Conservation (phyloP, 2,329 filamentous ascomycete genomes). For the Alternaria viburni region DNA sequence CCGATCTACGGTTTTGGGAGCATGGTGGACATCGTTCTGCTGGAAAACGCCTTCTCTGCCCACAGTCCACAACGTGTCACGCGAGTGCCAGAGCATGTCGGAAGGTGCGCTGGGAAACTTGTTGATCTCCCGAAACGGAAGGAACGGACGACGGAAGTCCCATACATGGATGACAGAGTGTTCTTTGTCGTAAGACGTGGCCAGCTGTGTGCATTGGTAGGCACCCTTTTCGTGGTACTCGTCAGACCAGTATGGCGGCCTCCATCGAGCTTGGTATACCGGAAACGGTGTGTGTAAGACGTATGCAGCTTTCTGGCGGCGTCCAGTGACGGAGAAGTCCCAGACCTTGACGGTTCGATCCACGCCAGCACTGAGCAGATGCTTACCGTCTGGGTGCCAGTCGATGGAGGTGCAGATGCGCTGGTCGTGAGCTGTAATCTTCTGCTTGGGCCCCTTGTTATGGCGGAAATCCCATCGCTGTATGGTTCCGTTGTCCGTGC, state of each 20-base stretch:
- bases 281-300: conserved; percentile 66
- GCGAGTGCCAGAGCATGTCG: conserved; percentile 69
- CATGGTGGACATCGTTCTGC: conserved; percentile 67
- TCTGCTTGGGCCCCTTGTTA: conserved; percentile 62
- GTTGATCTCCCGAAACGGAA: conserved; percentile 68
- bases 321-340: conserved; percentile 64
- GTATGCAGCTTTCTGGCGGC: conserved; percentile 65
- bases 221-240: conserved; percentile 59
- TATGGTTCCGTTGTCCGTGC: conserved; percentile 68
- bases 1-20: conserved; percentile 64
- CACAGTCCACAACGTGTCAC: conserved; percentile 69
- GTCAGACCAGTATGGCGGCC: conserved; percentile 63
- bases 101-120: conserved; percentile 62
- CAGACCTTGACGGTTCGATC: conserved; percentile 69
- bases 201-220: conserved; percentile 67
- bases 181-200: conserved; percentile 67
- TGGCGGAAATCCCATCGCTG: conserved; percentile 70
- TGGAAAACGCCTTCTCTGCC: conserved; percentile 66
- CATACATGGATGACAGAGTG: conserved; percentile 68
- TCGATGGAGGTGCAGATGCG: conserved; percentile 67
- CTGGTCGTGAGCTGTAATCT: conserved; percentile 65
- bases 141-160: conserved; percentile 66
- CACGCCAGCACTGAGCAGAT: conserved; percentile 66
- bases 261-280: conserved; percentile 68
- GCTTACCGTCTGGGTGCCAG: conserved; percentile 71